Percentiles rank a stretch among this genome's conserved stretches.
phyloP scores from a whole-genome alignment of 306 rosid genomes.

The Quercus variabilis region DNA sequence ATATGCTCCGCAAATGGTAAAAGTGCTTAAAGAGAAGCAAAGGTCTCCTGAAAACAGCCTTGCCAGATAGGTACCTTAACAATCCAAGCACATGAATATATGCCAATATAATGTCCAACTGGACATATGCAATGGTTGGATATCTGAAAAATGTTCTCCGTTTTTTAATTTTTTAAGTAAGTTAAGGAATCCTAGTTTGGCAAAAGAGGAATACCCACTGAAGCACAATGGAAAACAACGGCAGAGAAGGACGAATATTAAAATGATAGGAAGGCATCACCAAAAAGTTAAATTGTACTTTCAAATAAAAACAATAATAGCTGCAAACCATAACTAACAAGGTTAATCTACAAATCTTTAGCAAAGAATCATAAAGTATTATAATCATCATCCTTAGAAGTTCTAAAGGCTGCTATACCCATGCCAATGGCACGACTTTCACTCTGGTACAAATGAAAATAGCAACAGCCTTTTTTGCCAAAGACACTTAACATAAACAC shows the following conservation, averaged over 20 bases:
- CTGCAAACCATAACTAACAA: slow-evolving; percentile 46
- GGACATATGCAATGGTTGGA: slow-evolving; percentile 26
- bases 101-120: slow-evolving; percentile 30
- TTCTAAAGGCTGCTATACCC: slow-evolving; percentile 23
- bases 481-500: not conserved
- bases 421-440: slow-evolving; percentile 9
- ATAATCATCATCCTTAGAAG: not conserved
- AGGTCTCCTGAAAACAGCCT: not conserved
- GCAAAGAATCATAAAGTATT: slow-evolving; percentile 14
- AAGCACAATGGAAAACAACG: slow-evolving; percentile 9
- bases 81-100: slow-evolving; percentile 30
- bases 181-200: slow-evolving; percentile 21
- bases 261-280: slow-evolving; percentile 20
- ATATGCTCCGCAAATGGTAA: slow-evolving; percentile 5
- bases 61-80: slow-evolving; percentile 23
- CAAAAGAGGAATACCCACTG: slow-evolving; percentile 20
- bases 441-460: slow-evolving; percentile 13
- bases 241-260: slow-evolving; percentile 15
- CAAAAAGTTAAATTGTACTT: slow-evolving; percentile 71
- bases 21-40: slow-evolving; percentile 16
- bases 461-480: not conserved
- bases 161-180: slow-evolving; percentile 6
- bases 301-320: slow-evolving; percentile 41
- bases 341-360: slow-evolving; percentile 24
- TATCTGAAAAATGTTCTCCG: slow-evolving; percentile 21